Base-by-base conservation (phyloP, 371 early-diverging fungal species). In the Mortierella sp. region DNA sequence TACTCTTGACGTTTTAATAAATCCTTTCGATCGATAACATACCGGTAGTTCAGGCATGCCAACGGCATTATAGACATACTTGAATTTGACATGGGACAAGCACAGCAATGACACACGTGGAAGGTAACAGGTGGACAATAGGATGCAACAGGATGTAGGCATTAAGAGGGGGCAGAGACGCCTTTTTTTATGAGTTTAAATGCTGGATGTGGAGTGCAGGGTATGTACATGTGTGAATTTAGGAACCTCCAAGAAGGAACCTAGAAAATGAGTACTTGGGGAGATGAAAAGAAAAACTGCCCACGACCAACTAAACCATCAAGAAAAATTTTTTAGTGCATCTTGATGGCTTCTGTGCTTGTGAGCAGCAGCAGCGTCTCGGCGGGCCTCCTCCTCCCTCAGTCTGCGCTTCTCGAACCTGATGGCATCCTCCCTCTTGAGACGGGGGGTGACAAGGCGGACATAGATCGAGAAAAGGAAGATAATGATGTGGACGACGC, bases 401-500 rank as follows among this genome's bases (percentile, higher is more conserved):
- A 58, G 39, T 13, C 40, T 34, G 22, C 61, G 61, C 37, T 34
- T 34, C 61, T 61, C 61, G 22, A 34, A 31, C 19, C 34, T 8
- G 37, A 61, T 61, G 22, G 37, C 14, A 58, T 84, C 76, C 31
- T 68, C 34, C 37, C 66, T 64, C 72, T 75, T 74, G 40, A 82
- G 68, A 65, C 77, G 74, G 1, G 83, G 80, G 8, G 71, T 74
- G 14, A 79, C 50, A 13, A 76, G 45, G 24, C 76, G 47, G 67
- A 81, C 71, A 61, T 79, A 82, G n/a, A 83, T 63, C 52, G 77
- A 76, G 34, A 86, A 43, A 9, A 81, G 29, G 24, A 70, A 68
- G n/a, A 86, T 64, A 2, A 81, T 4, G 37, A 67, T 43, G 61
- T 88, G 88, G 4, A 71, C 86, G n/a, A 73, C 70, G 10, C 86